phyloP scores from a whole-genome alignment of 768 basidiomycete species.

The Vararia minispora region DNA sequence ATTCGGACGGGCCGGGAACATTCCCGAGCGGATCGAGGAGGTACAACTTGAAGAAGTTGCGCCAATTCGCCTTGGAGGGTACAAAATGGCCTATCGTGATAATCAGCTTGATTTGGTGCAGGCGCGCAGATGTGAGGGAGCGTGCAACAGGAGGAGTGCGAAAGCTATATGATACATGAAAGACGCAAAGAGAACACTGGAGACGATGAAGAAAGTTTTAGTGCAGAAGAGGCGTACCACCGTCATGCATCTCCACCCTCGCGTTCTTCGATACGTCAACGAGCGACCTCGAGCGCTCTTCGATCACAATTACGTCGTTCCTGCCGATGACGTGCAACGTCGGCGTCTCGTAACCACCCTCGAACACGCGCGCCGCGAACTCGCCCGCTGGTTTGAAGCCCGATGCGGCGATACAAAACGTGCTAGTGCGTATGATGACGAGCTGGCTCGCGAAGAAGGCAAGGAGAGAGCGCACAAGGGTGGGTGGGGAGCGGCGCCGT shows the following conservation, averaged over 20 bases:
- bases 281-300: slow-evolving; percentile 53
- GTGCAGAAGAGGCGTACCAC: slow-evolving; percentile 42
- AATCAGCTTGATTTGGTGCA: too few species aligned
- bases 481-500: slow-evolving; percentile 60
- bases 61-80: slow-evolving; percentile 68
- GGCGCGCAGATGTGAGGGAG: too few species aligned
- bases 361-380: slow-evolving; percentile 38
- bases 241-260: slow-evolving; percentile 67
- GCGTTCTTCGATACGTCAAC: slow-evolving; percentile 41
- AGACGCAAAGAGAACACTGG: background rate
- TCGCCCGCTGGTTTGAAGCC: slow-evolving; percentile 50
- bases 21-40: slow-evolving; percentile 38
- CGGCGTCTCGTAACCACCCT: slow-evolving; percentile 47
- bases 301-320: slow-evolving; percentile 63
- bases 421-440: slow-evolving; percentile 23
- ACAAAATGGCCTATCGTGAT: slow-evolving; percentile 62
- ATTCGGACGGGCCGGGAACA: slow-evolving; percentile 35
- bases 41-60: slow-evolving; percentile 62
- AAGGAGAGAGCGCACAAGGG: slow-evolving; percentile 41
- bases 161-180: background rate
- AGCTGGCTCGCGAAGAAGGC: background rate
- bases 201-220: background rate
- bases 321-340: slow-evolving; percentile 73
- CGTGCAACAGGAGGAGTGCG: too few species aligned
- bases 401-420: slow-evolving; percentile 67